Conservation (phyloP, 371 early-diverging fungal species). For the Circinella umbellata region DNA sequence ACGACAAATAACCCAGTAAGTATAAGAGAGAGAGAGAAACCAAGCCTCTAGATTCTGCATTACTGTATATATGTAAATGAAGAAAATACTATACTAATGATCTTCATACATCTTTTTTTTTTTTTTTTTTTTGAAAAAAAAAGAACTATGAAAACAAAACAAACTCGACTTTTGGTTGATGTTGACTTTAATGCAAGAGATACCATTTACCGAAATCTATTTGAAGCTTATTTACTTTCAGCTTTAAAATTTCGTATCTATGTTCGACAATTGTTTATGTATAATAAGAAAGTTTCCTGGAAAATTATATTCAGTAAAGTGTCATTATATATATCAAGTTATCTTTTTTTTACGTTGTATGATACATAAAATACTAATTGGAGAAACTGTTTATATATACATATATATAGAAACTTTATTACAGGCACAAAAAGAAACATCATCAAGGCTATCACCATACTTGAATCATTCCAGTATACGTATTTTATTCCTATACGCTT, state of each 20-base stretch:
- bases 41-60: too few relatives aligned
- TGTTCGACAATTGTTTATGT: neutral
- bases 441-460: too few relatives aligned
- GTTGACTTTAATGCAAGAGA: conserved; percentile 56
- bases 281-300: too few relatives aligned
- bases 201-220: conserved; percentile 69
- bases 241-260: conserved; percentile 55
- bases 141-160: conserved; percentile 56
- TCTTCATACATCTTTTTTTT: conserved; percentile 25
- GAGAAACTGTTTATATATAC: neutral
- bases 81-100: neutral
- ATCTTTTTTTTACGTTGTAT: neutral
- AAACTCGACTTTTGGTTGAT: conserved; percentile 62
- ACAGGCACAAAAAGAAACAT: too few relatives aligned
- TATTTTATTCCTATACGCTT: too few relatives aligned
- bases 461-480: too few relatives aligned
- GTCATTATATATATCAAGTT: too few relatives aligned
- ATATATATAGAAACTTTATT: neutral
- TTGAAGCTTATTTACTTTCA: conserved; percentile 65
- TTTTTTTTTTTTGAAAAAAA: too few relatives aligned
- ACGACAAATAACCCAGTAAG: conserved; percentile 16
- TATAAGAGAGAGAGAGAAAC: neutral
- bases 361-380: neutral
- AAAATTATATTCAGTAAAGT: too few relatives aligned
- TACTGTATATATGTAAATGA: neutral